Base-by-base conservation (phyloP, 192 early-diverging fungal species). In the Entomortierella beljakovae region DNA sequence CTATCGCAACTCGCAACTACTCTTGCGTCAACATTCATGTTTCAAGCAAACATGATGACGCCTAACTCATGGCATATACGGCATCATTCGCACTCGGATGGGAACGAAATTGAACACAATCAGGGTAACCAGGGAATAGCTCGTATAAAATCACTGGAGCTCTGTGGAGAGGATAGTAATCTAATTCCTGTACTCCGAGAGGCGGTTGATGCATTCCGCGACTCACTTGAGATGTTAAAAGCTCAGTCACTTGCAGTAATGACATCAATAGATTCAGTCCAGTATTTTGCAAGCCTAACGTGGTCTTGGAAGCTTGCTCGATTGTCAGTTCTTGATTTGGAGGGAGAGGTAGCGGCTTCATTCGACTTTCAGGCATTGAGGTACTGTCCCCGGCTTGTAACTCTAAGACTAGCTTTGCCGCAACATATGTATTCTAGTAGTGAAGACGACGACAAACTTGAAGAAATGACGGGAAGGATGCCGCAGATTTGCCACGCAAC, bases 371-470 rank as follows among this genome's bases (percentile, higher is more conserved):
- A 53, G 34, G 55, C 62, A 16, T 59, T 79, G 10, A 20, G 50
- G 31, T 49, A 40, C 31, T 79, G 75, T 32, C 75, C 67, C 1
- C 38, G 20, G 10, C 33, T 79, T 49, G 52, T 34, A 15, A 70
- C 61, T 11, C 18, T 79, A 13, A n/a, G 50, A 8, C 51, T 79
- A 5, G 18, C 61, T 2, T 55, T 79, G 23, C 75, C 75, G n/a
- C 54, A 66, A 1, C 70, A 79, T 25, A 57, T 79, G 67, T 70
- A 70, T 49, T 79, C 75, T 7, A 65, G 54, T 16, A 70, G 67
- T 5, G 75, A 79, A 23, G 75, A 79, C 23, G 68, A 65, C 3
- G 33, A 37, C 42, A 57, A 55, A 4, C 15, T 79, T 22, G 54
- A 46, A 18, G 67, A 51, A 25, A 57, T 79, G 62, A 65, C 32